Conservation (phyloP, 2,329 filamentous ascomycete genomes). For the Aspergillus sp. region DNA sequence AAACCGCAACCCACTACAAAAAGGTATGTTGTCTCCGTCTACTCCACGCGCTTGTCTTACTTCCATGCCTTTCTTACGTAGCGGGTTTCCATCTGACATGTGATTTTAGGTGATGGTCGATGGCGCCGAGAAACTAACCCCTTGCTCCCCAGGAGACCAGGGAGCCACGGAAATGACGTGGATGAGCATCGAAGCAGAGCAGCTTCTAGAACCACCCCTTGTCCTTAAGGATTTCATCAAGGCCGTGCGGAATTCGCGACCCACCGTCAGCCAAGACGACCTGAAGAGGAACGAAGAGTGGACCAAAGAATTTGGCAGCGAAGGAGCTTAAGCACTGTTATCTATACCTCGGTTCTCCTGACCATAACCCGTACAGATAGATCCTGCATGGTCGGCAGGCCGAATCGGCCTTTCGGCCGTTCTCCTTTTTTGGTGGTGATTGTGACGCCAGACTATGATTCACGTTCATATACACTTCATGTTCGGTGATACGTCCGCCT, state of each 20-base stretch:
- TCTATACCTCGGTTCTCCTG: not conserved
- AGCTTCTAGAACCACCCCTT: constrained; percentile 81
- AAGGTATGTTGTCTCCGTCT: constrained; percentile 55
- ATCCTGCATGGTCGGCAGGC: not conserved
- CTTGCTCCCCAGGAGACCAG: constrained; percentile 86
- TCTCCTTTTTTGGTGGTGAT: not conserved
- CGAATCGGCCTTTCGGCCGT: not conserved
- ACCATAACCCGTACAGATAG: not conserved
- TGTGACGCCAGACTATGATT: not conserved
- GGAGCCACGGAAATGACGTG: constrained; percentile 92
- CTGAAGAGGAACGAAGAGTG: constrained; percentile 82
- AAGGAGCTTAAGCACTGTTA: constrained; percentile 59
- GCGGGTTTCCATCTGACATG: constrained; percentile 4
- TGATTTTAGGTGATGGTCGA: constrained; percentile 65
- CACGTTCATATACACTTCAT: not conserved
- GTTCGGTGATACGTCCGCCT: not conserved
- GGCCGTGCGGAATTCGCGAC: constrained; percentile 81
- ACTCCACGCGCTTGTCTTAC: too few relatives aligned
- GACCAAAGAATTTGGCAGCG: constrained; percentile 94
- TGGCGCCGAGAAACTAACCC: constrained; percentile 61
- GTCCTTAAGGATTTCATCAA: constrained; percentile 90
- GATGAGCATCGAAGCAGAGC: constrained; percentile 79
- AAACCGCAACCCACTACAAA: constrained; percentile 97
- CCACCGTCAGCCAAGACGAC: constrained; percentile 86
- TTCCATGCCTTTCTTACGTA: not conserved